phyloP scores from a whole-genome alignment of 352 stramenopile genomes.

The Plasmopara muralis region DNA sequence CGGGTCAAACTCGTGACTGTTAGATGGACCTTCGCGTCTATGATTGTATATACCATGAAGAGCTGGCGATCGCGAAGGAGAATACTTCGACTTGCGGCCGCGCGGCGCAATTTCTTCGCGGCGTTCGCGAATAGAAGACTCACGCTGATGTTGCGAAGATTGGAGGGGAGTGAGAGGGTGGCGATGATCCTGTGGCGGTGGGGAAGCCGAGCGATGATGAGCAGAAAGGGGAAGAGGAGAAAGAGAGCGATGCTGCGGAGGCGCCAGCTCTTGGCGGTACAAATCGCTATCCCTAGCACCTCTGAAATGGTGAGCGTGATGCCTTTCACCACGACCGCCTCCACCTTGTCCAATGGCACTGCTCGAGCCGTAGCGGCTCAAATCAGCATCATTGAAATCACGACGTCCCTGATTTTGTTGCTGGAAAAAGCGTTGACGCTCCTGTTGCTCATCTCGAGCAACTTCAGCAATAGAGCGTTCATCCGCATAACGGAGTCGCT shows the following conservation, averaged over 20 bases:
- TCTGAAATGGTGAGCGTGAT: conserved; percentile 7
- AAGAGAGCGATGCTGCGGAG: conserved; percentile 7
- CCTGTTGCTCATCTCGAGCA: conserved; percentile 40
- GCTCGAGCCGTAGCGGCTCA: conserved; percentile 29
- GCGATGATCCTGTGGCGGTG: conserved; percentile 6
- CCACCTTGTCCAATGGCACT: conserved; percentile 23
- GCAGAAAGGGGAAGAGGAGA: conserved; percentile 10
- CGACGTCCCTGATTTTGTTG: conserved; percentile 33
- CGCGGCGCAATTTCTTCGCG: conserved; percentile 18
- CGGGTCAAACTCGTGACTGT: conserved; percentile 16
- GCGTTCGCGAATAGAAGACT: conserved; percentile 19
- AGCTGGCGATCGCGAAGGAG: conserved; percentile 24
- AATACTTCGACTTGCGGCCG: conserved; percentile 18
- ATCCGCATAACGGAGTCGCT: conserved; percentile 28
- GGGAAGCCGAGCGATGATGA: conserved; percentile 19
- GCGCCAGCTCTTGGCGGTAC: conserved; percentile 14
- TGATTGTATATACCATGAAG: conserved; percentile 11
- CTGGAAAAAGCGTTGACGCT: conserved; percentile 33
- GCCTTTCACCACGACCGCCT: conserved; percentile 13
- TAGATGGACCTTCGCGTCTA: conserved; percentile 5
- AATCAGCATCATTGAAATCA: conserved; percentile 24
- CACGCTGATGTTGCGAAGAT: conserved; percentile 14
- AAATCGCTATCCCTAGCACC: conserved; percentile 12
- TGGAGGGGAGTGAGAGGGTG: conserved; percentile 17
- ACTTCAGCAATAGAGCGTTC: conserved; percentile 48